A percentile compares a stretch with the other conserved stretches of the same genome.
These are phyloP conservation scores for Mallotus nudiflorus DNA, from an alignment of 345 rosid species.

Conservation along the genomic window DNA sequence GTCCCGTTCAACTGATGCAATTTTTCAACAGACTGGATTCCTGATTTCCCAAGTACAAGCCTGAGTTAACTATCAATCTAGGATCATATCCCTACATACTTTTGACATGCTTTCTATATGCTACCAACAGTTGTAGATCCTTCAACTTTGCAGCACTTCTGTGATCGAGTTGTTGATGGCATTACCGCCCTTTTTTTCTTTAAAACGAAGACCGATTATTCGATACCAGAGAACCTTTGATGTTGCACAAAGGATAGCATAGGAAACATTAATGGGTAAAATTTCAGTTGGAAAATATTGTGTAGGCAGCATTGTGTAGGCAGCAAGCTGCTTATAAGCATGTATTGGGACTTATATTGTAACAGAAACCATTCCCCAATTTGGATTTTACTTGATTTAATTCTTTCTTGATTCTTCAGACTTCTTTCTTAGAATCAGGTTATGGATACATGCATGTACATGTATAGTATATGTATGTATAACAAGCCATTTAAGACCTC, in stretches of 20 bases:
- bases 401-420: no score
- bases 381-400: no score
- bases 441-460: no score
- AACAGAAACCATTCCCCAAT: no score
- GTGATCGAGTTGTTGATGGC: constrained; percentile 87
- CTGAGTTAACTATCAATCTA: constrained; percentile 62
- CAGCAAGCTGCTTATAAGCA: neutral
- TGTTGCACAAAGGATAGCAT: constrained; percentile 92
- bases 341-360: neutral
- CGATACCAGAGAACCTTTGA: constrained; percentile 95
- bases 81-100: constrained; percentile 8
- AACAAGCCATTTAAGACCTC: neutral
- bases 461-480: no score
- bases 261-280: constrained; percentile 80
- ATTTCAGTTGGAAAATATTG: neutral
- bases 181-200: constrained; percentile 78
- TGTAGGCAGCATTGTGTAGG: neutral
- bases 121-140: constrained; percentile 98
- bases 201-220: constrained; percentile 91
- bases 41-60: constrained; percentile 87
- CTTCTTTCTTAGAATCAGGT: no score
- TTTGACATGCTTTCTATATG: no score
- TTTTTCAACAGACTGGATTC: constrained; percentile 88
- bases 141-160: constrained; percentile 76
- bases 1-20: constrained; percentile 97